Evolutionary conservation across 176 grass and related monocot genomes (phyloP).

Genomic region (Miscanthus lutarioriparius): DNA sequence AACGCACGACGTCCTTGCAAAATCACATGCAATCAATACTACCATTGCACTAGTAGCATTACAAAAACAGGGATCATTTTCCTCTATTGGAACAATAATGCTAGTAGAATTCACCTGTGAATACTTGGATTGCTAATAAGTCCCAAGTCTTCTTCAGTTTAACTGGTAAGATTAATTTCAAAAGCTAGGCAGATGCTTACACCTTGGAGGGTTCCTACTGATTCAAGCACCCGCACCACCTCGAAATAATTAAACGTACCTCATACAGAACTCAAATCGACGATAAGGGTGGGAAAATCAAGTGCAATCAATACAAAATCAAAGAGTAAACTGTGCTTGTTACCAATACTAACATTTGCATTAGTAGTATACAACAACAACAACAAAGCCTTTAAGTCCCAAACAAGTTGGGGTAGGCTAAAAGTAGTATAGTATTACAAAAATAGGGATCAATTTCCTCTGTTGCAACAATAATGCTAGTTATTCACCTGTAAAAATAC

Average conservation of each 20-base stretch:
- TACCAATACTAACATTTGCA: background rate
- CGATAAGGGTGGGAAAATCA: background rate
- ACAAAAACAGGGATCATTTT: background rate
- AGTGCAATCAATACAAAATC: constrained; percentile 27
- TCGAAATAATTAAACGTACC: background rate
- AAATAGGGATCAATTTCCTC: background rate
- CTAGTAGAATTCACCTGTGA: background rate
- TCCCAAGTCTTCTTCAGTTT: background rate
- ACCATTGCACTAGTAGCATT: background rate
- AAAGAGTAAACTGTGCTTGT: constrained; percentile 15
- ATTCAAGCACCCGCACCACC: background rate
- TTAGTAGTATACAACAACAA: background rate
- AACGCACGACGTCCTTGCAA: background rate
- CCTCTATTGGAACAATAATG: constrained; percentile 9
- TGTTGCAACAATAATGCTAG: constrained; percentile 7
- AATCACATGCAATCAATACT: background rate
- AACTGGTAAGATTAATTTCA: constrained; percentile 10
- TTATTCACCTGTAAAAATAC: background rate
- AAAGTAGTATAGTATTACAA: too few relatives aligned
- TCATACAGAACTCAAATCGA: background rate
- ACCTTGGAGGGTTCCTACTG: background rate
- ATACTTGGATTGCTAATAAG: constrained; percentile 6
- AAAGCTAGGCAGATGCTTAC: background rate
- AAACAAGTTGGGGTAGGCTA: too few relatives aligned
- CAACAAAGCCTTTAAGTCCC: too few relatives aligned